Base-by-base conservation (phyloP, 441 rosid species). In the Lepidium campestre region DNA sequence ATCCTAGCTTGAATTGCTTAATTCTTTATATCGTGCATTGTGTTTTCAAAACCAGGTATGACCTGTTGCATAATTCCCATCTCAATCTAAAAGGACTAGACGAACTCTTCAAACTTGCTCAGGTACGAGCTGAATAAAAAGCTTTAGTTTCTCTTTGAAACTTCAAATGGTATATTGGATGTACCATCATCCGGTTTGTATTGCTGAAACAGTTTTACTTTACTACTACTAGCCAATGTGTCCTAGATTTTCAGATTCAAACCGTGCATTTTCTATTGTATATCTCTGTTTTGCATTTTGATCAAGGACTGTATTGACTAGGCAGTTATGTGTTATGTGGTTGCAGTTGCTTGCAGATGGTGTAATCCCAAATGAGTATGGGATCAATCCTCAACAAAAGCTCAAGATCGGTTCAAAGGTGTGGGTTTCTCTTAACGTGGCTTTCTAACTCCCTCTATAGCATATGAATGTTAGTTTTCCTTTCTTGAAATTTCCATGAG, bases 321-420 rank as follows among this genome's bases (percentile, higher is more conserved):
- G n/a, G 70, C 60, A 46, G 12, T 57, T 52, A 70, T 39, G 36
- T 42, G 31, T 73, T 32, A 48, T 68, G 64, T 80, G 72, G 25
- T 72, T 77, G 75, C 87, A 96, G 99, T 75, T 85, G 62, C 99
- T 96, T 65, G 99, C 99, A 62, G 99, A 96, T 81, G 98, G 99
- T 71, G 98, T 96, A 64, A 91, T 96, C 67, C 99, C 99, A 67
- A 96, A 96, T 65, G 99, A 96, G 82, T 96, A 96, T 70, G 99
- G 99, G 54, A 88, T 96, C 67, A 93, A 96, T 82, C 96, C 99
- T 61, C 86, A 89, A 73, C 99, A 96, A 81, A 93, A 93, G 82
- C 79, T 96, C 75, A 93, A 93, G 81, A 93, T 96, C 62, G 98
- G 99, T 68, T 96, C 99, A 25, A 96, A 92, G 99, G 98, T 95